Conservation (phyloP, 257 asterid species). For the Craterostigma plantagineum region DNA sequence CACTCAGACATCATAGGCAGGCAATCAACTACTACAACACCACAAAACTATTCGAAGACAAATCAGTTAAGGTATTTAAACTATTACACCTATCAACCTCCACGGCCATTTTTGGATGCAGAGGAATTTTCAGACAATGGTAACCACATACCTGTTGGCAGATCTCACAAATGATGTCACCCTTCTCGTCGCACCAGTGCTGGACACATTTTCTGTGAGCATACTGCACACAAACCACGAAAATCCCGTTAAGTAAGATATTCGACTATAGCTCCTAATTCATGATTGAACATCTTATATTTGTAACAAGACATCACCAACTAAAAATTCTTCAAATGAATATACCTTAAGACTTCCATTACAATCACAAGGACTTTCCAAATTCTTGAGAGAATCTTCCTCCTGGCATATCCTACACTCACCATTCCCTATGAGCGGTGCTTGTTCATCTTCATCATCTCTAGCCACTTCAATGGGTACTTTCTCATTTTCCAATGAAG, state of each 20-base stretch:
- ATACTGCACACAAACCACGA: slow-evolving; percentile 18
- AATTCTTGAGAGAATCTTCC: slow-evolving; percentile 7
- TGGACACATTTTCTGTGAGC: slow-evolving; percentile 45
- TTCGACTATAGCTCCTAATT: too few species aligned
- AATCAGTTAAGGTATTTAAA: too few species aligned
- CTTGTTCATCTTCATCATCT: neutral
- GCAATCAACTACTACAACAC: too few species aligned
- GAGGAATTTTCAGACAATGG: neutral
- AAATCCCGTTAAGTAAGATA: neutral
- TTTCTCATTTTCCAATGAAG: neutral
- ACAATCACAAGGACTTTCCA: slow-evolving; percentile 4
- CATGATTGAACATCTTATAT: too few species aligned
- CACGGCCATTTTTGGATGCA: neutral
- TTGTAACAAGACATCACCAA: too few species aligned
- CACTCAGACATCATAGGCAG: too few species aligned
- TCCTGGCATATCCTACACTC: slow-evolving; percentile 5
- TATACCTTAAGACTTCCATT: slow-evolving; percentile 5
- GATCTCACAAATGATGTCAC: slow-evolving; percentile 37
- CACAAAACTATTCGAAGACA: too few species aligned
- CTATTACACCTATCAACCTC: neutral
- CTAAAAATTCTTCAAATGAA: neutral
- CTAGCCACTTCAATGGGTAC: neutral
- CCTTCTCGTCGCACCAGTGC: slow-evolving; percentile 45
- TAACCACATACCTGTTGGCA: slow-evolving; percentile 27
- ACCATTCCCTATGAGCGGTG: slow-evolving; percentile 1